phyloP scores from a whole-genome alignment of 331 rosid species.

The Acacia concinna region DNA sequence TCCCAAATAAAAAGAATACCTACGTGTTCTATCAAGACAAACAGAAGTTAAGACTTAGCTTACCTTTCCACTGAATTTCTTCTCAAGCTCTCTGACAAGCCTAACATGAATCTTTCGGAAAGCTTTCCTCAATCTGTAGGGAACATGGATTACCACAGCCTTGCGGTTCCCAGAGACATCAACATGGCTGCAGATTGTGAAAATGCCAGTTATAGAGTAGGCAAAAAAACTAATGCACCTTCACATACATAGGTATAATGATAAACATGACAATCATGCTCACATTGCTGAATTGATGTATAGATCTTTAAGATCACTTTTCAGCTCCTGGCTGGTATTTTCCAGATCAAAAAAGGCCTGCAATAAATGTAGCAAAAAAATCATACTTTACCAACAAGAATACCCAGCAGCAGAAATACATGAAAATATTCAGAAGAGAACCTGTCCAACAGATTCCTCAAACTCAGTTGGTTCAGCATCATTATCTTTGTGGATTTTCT shows the following conservation, averaged over 20 bases:
- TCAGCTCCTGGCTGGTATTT: slow-evolving; percentile 70
- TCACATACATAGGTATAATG: neutral
- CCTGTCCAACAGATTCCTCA: slow-evolving; percentile 76
- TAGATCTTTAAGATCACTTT: slow-evolving; percentile 83
- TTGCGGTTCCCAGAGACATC: slow-evolving; percentile 78
- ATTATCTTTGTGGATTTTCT: slow-evolving; percentile 75
- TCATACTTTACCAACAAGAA: neutral
- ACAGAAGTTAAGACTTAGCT: neutral
- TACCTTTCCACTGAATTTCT: slow-evolving; percentile 91
- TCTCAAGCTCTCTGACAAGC: slow-evolving; percentile 89
- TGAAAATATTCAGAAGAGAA: neutral
- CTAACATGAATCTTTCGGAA: slow-evolving; percentile 78
- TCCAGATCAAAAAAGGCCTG: slow-evolving; percentile 85
- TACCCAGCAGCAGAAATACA: neutral
- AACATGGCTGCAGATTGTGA: slow-evolving; percentile 48
- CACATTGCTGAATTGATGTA: slow-evolving; percentile 78
- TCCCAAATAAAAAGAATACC: neutral
- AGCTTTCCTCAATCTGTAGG: slow-evolving; percentile 75
- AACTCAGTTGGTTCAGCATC: slow-evolving; percentile 72
- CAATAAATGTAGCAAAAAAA: neutral
- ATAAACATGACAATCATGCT: neutral
- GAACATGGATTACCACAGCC: slow-evolving; percentile 80
- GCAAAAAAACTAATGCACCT: neutral
- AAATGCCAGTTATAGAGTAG: neutral
- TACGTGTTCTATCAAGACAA: neutral